phyloP scores from a whole-genome alignment of 2,329 filamentous ascomycete genomes.

The Penicillium polonicum region DNA sequence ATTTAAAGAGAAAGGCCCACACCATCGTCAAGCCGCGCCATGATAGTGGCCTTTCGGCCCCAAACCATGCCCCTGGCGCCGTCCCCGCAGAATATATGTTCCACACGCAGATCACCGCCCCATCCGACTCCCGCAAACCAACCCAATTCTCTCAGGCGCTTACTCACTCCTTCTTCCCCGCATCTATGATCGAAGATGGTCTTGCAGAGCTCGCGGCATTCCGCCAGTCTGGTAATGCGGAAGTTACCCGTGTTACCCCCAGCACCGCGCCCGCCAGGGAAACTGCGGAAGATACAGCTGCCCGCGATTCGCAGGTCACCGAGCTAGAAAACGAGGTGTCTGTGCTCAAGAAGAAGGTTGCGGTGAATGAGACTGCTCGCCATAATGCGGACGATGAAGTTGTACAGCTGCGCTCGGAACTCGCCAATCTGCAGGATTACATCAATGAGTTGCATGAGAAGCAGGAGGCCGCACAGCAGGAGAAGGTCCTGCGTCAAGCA shows the following conservation, averaged over 20 bases:
- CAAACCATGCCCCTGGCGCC: slow-evolving; percentile 34
- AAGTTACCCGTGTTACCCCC: slow-evolving; percentile 18
- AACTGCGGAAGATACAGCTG: slow-evolving; percentile 19
- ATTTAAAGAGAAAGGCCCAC: slow-evolving; percentile 52
- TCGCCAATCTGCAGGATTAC: slow-evolving; percentile 38
- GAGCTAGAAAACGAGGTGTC: slow-evolving; percentile 43
- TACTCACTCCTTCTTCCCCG: slow-evolving; percentile 40
- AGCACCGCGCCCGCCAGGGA: slow-evolving; percentile 9
- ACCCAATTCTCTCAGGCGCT: slow-evolving; percentile 40
- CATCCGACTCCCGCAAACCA: slow-evolving; percentile 14
- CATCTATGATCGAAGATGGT: slow-evolving; percentile 41
- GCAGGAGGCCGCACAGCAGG: slow-evolving; percentile 35
- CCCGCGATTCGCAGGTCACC: slow-evolving; percentile 29
- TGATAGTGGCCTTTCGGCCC: slow-evolving; percentile 40
- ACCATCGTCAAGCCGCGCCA: slow-evolving; percentile 73
- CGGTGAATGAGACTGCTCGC: slow-evolving; percentile 38
- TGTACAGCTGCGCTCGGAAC: slow-evolving; percentile 36
- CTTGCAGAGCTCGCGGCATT: slow-evolving; percentile 40
- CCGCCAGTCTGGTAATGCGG: slow-evolving; percentile 24
- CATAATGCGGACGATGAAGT: slow-evolving; percentile 38
- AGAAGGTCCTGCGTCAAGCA: slow-evolving; percentile 35
- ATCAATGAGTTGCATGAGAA: slow-evolving; percentile 42
- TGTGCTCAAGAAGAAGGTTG: slow-evolving; percentile 39
- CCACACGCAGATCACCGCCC: slow-evolving; percentile 38
- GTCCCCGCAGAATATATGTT: slow-evolving; percentile 47